Evolutionary conservation across 108 stramenopile species (phyloP).

Genomic region (Pseudonitzschia delicatissima): DNA sequence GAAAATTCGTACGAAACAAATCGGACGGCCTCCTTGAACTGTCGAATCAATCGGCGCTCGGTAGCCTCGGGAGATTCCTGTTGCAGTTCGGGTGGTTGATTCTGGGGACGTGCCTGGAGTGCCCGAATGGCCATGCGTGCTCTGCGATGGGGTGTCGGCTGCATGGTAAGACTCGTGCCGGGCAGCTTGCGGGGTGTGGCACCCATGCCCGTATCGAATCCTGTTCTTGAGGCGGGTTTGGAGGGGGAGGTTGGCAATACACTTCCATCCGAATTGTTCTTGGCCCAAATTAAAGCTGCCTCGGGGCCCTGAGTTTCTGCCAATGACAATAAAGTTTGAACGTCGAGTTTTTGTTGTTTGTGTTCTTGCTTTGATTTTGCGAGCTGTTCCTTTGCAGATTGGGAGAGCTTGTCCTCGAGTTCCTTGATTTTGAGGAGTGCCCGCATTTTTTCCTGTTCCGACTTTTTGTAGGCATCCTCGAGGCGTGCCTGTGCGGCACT

Average conservation of each 20-base stretch:
- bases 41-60: conserved; percentile 23
- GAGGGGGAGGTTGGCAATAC: background rate
- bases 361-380: background rate
- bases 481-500: conserved; percentile 8
- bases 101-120: background rate
- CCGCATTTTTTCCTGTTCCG: conserved; percentile 31
- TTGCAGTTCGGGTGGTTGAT: background rate
- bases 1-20: conserved; percentile 51
- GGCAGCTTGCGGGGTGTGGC: background rate
- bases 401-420: conserved; percentile 9
- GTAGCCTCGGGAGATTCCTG: conserved; percentile 19
- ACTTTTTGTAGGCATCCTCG: conserved; percentile 26
- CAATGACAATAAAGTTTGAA: conserved; percentile 31
- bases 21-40: conserved; percentile 41
- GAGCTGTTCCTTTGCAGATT: background rate
- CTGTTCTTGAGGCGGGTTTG: background rate
- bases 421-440: conserved; percentile 31
- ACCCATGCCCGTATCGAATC: background rate
- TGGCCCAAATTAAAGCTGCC: conserved; percentile 42
- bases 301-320: conserved; percentile 33
- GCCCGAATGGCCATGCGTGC: background rate
- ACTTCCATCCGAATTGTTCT: conserved; percentile 5
- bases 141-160: background rate
- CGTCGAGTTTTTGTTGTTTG: background rate
- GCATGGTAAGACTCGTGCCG: background rate